Evolutionary conservation across 2,329 filamentous ascomycete genomes (phyloP).

Genomic region (Fusarium lateritium): DNA sequence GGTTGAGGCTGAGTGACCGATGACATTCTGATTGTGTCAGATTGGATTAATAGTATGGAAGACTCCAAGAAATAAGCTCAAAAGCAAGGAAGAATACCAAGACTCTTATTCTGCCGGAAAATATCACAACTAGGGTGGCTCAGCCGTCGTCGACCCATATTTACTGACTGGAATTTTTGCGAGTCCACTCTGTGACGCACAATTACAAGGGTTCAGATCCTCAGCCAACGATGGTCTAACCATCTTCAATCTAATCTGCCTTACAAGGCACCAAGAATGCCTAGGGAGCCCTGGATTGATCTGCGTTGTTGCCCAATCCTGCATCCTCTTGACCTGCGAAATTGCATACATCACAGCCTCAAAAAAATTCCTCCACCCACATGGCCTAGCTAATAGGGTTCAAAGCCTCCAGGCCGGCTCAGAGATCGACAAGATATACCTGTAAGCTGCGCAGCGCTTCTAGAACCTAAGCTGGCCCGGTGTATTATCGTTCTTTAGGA

Average conservation of each 20-base stretch:
- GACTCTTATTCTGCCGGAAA: background rate
- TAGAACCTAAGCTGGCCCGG: background rate
- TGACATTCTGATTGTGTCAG: background rate
- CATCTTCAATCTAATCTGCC: background rate
- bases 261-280: background rate
- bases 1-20: background rate
- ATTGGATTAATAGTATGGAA: too few species aligned
- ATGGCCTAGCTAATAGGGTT: background rate
- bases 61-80: background rate
- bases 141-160: background rate
- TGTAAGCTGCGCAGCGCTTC: constrained; percentile 3
- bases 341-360: background rate
- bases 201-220: too few species aligned
- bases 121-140: background rate
- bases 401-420: background rate
- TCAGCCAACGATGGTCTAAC: background rate
- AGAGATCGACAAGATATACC: background rate
- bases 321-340: constrained; percentile 8
- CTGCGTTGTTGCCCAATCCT: constrained; percentile 1
- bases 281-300: background rate
- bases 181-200: background rate
- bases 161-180: background rate
- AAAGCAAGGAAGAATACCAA: background rate
- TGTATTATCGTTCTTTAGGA: accelerated
- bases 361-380: background rate